Evolutionary conservation across 805 yeast genomes (phyloP), one percentile per base, ranked within the genome.

Genomic region (Zygosaccharomyces bailii): DNA sequence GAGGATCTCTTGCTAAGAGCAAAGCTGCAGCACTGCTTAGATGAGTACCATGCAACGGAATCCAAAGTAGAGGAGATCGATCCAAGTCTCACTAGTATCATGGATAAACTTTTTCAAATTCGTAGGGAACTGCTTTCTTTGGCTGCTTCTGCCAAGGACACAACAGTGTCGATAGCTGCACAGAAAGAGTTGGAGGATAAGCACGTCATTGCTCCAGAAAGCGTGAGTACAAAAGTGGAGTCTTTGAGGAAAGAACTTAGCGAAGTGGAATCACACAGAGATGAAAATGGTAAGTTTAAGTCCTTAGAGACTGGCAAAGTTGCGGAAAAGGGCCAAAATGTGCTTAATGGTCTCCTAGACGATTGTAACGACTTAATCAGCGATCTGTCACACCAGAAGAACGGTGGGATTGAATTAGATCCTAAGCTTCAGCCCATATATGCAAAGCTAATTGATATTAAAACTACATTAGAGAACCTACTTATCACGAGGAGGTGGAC

Each of bases 401-500:
- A 51, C 34, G 57, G 58, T 29, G 55, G 54, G 25, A 57, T 63
- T 36, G 66, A 71, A 51, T 63, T 76, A 34, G 82, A 76, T 53
- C 70, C 76, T 9, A 66, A 73, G 40, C 72, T 86, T 43, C 69
- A 72, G 39, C 78, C 78, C 13, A 71, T 85, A 21, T 90, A 86
- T 66, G 73, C 77, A 39, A 73, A 78, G 46, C 70, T 93, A 52
- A 69, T 77, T 23, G 78, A 75, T 35, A 73, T 88, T 54, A 86
- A 88, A 62, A 73, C 79, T 18, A 82, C 82, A 14, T 73, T 93
- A 49, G 96, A 87, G 55, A 87, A 86, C 53, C 70, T 93, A 50
- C 73, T 91, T 55, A 80, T 93, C 35, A 93, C 99, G 2, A 82
- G 96, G 66, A 78, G 99, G 63, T 93, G 99, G 99, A 91, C 98